Percentiles rank a stretch among this genome's conserved stretches.
phyloP scores from a whole-genome alignment of 306 rosid genomes.

The Quercus variabilis region DNA sequence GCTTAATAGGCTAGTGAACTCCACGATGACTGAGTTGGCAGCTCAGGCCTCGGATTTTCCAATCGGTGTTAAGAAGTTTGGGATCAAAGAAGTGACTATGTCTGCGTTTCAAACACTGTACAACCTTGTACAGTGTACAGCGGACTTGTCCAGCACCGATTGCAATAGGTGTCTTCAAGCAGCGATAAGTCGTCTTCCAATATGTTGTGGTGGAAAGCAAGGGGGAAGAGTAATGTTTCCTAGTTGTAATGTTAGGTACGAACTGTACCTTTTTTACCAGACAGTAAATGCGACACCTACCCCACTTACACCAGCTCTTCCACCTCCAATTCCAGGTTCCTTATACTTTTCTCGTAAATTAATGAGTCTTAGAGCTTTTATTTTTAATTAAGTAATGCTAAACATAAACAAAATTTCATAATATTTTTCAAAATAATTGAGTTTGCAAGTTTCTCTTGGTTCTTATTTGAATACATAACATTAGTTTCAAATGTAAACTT shows the following conservation, averaged over 20 bases:
- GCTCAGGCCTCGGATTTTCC: background rate
- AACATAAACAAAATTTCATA: too few relatives aligned
- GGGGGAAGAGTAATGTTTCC: constrained; percentile 2
- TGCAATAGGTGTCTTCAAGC: background rate
- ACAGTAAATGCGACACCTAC: too few relatives aligned
- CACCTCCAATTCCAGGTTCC: too few relatives aligned
- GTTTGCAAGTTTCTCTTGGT: too few relatives aligned
- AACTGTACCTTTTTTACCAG: background rate
- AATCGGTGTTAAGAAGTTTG: background rate
- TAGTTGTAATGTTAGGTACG: constrained; percentile 13
- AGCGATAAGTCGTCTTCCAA: background rate
- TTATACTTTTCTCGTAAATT: too few relatives aligned
- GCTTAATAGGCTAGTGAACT: background rate
- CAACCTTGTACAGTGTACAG: constrained; percentile 28
- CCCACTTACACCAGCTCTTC: too few relatives aligned
- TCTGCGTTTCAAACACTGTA: background rate
- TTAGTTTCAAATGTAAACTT: too few relatives aligned
- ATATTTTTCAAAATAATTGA: too few relatives aligned
- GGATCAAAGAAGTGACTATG: background rate
- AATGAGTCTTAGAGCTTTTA: too few relatives aligned
- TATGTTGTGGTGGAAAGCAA: background rate
- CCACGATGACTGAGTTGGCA: background rate
- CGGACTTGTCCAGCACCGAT: constrained; percentile 6
- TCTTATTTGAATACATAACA: too few relatives aligned
- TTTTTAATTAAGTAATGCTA: too few relatives aligned